Conservation (phyloP, 2,329 filamentous ascomycete species). For the Annulohypoxylon truncatum region DNA sequence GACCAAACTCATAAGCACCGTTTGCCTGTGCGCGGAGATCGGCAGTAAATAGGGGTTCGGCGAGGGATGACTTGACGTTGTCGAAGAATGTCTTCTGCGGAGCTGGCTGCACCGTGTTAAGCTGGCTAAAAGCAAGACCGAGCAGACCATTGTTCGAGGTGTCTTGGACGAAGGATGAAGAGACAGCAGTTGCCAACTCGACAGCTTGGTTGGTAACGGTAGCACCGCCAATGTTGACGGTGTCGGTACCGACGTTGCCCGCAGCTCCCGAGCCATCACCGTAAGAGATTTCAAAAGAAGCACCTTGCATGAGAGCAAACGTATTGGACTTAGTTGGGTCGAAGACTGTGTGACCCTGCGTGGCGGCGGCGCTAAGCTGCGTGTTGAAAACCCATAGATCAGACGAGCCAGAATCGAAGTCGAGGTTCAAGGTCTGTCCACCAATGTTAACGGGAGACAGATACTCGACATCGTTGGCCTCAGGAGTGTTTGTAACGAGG, state of each 20-base stretch:
- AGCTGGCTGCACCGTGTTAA: constrained; percentile 50
- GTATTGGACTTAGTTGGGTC: constrained; percentile 47
- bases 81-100: constrained; percentile 53
- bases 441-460: constrained; percentile 51
- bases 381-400: constrained; percentile 54
- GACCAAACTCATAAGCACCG: constrained; percentile 56
- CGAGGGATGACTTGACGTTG: constrained; percentile 47
- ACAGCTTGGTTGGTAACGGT: constrained; percentile 49
- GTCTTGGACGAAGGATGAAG: constrained; percentile 50
- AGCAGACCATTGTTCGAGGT: constrained; percentile 49
- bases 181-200: constrained; percentile 48
- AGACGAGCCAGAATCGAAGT: constrained; percentile 53
- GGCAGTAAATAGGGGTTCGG: constrained; percentile 51
- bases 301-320: constrained; percentile 47
- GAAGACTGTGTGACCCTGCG: constrained; percentile 47
- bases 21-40: constrained; percentile 48
- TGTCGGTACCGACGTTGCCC: constrained; percentile 52
- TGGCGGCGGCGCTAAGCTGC: constrained; percentile 46
- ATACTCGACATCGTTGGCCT: constrained; percentile 50
- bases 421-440: constrained; percentile 50
- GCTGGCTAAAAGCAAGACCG: constrained; percentile 50
- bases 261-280: constrained; percentile 51
- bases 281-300: constrained; percentile 50
- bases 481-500: constrained; percentile 44
- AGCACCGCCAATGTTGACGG: constrained; percentile 50